Conservation (phyloP, 371 early-diverging fungal species). For the Mucor velutinosus region DNA sequence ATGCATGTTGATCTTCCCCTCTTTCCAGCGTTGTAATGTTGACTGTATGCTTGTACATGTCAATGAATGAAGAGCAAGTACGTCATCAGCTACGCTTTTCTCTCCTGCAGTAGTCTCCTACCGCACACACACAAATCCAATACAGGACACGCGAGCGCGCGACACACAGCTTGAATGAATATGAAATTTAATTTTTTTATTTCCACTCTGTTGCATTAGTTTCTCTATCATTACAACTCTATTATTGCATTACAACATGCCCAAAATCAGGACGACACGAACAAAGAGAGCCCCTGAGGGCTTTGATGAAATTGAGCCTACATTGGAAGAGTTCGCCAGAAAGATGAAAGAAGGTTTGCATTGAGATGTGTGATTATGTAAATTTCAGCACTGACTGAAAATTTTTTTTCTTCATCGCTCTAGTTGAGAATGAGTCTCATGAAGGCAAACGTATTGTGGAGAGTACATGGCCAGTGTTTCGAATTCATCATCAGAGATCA, state of each 20-base stretch:
- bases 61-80: background rate
- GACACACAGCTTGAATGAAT: background rate
- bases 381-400: background rate
- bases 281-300: constrained; percentile 92
- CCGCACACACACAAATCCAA: background rate
- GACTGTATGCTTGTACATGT: background rate
- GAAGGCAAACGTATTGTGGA: constrained; percentile 95
- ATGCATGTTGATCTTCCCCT: background rate
- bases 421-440: constrained; percentile 95
- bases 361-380: background rate
- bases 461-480: constrained; percentile 94
- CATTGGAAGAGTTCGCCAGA: constrained; percentile 85
- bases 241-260: constrained; percentile 53
- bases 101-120: background rate
- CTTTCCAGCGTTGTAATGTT: background rate
- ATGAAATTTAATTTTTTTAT: constrained; percentile 7
- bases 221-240: background rate
- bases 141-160: background rate
- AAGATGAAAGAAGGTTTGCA: constrained; percentile 93
- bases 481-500: constrained; percentile 96
- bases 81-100: background rate
- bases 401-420: background rate
- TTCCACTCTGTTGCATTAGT: background rate
- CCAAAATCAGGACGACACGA: constrained; percentile 75
- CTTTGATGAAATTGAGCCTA: constrained; percentile 95